Percentiles rank a stretch among this genome's conserved stretches.
phyloP scores from a whole-genome alignment of 2,329 filamentous ascomycete genomes.

The Apiospora rasikravindrae region DNA sequence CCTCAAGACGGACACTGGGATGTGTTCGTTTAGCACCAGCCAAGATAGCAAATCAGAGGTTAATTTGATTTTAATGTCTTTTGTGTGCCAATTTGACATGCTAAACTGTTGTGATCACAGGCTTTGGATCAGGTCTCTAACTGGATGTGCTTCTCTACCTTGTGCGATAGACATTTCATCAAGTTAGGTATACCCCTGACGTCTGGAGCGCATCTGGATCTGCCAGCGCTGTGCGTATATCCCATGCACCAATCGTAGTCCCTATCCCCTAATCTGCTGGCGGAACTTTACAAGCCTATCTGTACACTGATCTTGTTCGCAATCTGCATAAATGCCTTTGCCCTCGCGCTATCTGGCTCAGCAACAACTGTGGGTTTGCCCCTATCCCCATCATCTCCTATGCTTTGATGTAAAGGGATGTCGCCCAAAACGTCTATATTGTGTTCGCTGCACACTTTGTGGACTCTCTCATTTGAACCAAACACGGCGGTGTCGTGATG shows the following conservation, averaged over 20 bases:
- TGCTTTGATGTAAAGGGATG: constrained; percentile 83
- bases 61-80: constrained; percentile 2
- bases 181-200: background rate
- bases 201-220: background rate
- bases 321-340: constrained; percentile 73
- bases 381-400: constrained; percentile 85
- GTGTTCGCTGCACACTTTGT: constrained; percentile 71
- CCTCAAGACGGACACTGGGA: background rate
- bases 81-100: constrained; percentile 25
- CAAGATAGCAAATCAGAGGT: constrained; percentile 7
- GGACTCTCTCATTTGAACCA: constrained; percentile 68
- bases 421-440: constrained; percentile 84
- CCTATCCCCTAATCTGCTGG: constrained; percentile 17
- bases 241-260: constrained; percentile 23
- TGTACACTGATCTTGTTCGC: constrained; percentile 60
- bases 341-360: constrained; percentile 77
- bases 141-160: background rate
- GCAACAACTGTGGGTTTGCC: constrained; percentile 91
- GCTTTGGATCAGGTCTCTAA: background rate
- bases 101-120: constrained; percentile 26
- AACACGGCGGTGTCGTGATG: constrained; percentile 77
- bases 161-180: background rate
- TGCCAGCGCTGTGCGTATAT: background rate
- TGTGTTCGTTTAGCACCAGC: background rate
- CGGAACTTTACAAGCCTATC: constrained; percentile 44